These are phyloP conservation scores for Ophiocordyceps australis DNA, from an alignment of 2,329 filamentous ascomycete species.

Conservation along the genomic window DNA sequence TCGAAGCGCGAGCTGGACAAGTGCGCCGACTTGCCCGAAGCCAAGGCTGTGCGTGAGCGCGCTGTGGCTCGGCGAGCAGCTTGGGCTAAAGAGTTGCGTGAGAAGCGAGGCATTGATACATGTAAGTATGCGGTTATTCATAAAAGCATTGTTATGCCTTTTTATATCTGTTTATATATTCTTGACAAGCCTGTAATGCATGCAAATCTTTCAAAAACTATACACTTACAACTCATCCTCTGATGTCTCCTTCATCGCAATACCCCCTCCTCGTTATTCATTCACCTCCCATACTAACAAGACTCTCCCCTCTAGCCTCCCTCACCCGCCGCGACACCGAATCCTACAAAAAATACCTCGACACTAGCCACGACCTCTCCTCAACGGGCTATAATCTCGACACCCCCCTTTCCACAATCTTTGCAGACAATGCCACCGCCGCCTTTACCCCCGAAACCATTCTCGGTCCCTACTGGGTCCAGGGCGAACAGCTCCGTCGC, in stretches of 20 bases:
- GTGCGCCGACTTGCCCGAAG: constrained; percentile 2
- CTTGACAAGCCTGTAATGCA: no score
- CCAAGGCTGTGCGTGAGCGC: constrained; percentile 1
- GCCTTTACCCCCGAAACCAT: constrained; percentile 4
- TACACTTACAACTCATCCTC: no score
- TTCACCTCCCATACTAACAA: no score
- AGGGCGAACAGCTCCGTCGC: constrained; percentile 17
- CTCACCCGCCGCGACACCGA: constrained; percentile 1
- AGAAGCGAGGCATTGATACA: constrained; percentile 2
- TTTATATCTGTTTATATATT: no score
- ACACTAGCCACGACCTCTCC: constrained; percentile 2
- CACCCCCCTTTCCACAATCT: constrained; percentile 2
- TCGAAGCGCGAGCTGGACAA: constrained; percentile 2
- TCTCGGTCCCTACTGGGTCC: constrained; percentile 10
- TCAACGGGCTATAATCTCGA: constrained; percentile 1
- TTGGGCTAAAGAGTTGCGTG: constrained; percentile 3
- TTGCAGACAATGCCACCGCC: constrained; percentile 4
- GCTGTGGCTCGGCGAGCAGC: constrained; percentile 4
- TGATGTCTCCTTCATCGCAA: not conserved
- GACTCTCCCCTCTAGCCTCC: no score
- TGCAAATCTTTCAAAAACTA: no score
- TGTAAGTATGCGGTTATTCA: constrained; percentile 1
- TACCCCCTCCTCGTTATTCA: no score
- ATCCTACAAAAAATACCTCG: constrained; percentile 2
- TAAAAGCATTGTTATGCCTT: not conserved